Evolutionary conservation across 108 stramenopile species (phyloP), one percentile per base, ranked within the genome.

Genomic region (Cyclotella cryptica): DNA sequence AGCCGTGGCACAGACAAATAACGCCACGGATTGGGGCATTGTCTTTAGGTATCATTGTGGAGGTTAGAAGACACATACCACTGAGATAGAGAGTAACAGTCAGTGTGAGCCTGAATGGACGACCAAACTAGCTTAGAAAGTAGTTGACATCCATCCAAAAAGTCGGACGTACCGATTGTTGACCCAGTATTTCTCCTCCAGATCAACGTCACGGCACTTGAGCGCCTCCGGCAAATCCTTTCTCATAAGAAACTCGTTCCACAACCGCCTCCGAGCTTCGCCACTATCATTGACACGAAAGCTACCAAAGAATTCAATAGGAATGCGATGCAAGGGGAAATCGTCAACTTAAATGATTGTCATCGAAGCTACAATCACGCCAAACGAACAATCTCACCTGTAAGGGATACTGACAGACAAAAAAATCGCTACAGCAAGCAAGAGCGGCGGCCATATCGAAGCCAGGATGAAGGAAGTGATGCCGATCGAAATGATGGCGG

Each of bases 1-100:
- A 92, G 14, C 91, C 91, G 71, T 92, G 91, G 66, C 85, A 86
- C 51, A 78, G 75, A 69, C 85, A 89, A 12, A 88, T 74, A 0
- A 89, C 91, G 24, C 85, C 88, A 39, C 82, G 72, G 61, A 90
- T 72, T 11, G 77, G 80, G 18, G 43, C 66, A 44, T 66, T 60
- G 24, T 84, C 63, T 61, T 73, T 83, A 8, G 89, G 89, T 1
- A 59, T 75, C 86, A 90, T 84, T 12, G 80, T 87, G 7, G 81
- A 77, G 15, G 87, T 86, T 45, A 73, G 45, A 26, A 90, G 63
- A 44, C 81, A 71, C 84, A 87, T 86, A 7, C 88, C 88, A 21
- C 84, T 86, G 28, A 30, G n/a, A 47, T 43, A 49, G n/a, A 46
- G 0, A 40, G 24, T 3, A 43, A 66, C 11, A 3, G 22, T 46